A percentile compares a stretch with the other conserved stretches of the same genome.
Evolutionary conservation across 1,284 basidiomycete species (phyloP).

Genomic region (Porogramme epimiltina): DNA sequence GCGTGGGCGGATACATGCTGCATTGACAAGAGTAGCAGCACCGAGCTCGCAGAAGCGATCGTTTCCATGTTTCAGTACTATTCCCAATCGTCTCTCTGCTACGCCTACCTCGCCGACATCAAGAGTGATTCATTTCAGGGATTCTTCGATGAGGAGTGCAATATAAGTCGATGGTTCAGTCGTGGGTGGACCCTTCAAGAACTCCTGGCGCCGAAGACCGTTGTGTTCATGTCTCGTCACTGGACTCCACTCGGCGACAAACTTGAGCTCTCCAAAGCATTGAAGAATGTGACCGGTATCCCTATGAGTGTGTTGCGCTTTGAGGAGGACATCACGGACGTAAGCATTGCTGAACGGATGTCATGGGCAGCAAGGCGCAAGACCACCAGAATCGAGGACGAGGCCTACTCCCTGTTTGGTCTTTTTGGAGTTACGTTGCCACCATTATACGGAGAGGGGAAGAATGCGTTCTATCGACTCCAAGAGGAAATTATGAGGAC

Average conservation of each 20-base stretch:
- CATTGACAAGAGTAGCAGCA: constrained; percentile 3
- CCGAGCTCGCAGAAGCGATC: background rate
- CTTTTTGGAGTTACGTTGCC: constrained; percentile 13
- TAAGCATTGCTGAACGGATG: constrained; percentile 12
- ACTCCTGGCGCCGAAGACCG: constrained; percentile 1
- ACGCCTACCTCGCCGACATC: constrained; percentile 2
- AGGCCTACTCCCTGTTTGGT: constrained; percentile 13
- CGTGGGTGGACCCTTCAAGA: constrained; percentile 5
- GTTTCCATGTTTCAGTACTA: constrained; percentile 1
- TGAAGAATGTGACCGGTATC: background rate
- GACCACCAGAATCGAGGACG: constrained; percentile 11
- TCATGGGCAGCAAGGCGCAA: constrained; percentile 10
- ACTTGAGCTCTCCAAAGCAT: background rate
- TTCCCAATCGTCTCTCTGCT: background rate
- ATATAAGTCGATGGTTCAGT: too few relatives aligned
- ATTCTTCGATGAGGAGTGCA: background rate
- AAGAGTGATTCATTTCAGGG: too few relatives aligned
- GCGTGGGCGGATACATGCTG: constrained; percentile 3
- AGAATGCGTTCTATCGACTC: constrained; percentile 9
- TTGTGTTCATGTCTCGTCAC: background rate
- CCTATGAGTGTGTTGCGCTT: background rate
- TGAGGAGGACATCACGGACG: background rate
- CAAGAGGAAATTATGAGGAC: constrained; percentile 14
- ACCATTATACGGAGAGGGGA: constrained; percentile 11
- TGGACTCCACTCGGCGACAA: constrained; percentile 1